These are phyloP conservation scores for Pythium dissimile DNA, from an alignment of 352 stramenopile genomes.

Conservation along the genomic window DNA sequence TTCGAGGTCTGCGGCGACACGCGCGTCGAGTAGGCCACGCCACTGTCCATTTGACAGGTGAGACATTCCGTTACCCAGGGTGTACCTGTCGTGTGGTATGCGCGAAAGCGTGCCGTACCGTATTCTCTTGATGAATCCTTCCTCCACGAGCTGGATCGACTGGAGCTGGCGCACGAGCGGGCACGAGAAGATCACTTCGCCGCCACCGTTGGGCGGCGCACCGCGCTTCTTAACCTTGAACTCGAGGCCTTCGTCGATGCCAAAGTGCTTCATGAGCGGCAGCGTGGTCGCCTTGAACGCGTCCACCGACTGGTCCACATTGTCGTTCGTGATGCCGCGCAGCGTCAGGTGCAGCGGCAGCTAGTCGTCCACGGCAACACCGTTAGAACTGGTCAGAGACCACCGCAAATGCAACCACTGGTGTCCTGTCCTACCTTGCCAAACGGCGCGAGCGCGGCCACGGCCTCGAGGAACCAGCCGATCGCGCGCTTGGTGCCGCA, in stretches of 20 bases:
- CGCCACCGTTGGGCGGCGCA: slow-evolving; percentile 75
- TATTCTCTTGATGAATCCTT: slow-evolving; percentile 98
- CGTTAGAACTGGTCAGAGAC: no score
- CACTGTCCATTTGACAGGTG: slow-evolving; percentile 29
- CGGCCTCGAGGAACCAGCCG: slow-evolving; percentile 98
- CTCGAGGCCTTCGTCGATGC: slow-evolving; percentile 89
- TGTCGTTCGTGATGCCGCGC: slow-evolving; percentile 94
- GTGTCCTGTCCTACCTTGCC: slow-evolving; percentile 69
- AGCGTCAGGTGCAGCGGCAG: slow-evolving; percentile 93
- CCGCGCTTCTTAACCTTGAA: slow-evolving; percentile 91
- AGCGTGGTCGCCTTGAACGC: slow-evolving; percentile 93
- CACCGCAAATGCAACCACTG: background rate
- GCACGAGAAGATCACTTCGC: slow-evolving; percentile 93
- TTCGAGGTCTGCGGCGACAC: slow-evolving; percentile 97
- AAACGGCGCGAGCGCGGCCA: slow-evolving; percentile 97
- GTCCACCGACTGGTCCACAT: slow-evolving; percentile 91
- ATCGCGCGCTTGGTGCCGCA: slow-evolving; percentile 90
- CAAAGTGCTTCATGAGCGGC: slow-evolving; percentile 95
- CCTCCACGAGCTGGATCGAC: slow-evolving; percentile 94
- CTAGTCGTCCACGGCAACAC: slow-evolving; percentile 87
- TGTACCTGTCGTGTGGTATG: no score
- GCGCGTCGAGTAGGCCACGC: slow-evolving; percentile 95
- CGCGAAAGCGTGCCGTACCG: slow-evolving; percentile 42
- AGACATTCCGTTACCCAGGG: background rate
- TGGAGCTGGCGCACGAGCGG: slow-evolving; percentile 93